Evolutionary conservation across 2,329 filamentous ascomycete genomes (phyloP).

Genomic region (Cytospora mali): DNA sequence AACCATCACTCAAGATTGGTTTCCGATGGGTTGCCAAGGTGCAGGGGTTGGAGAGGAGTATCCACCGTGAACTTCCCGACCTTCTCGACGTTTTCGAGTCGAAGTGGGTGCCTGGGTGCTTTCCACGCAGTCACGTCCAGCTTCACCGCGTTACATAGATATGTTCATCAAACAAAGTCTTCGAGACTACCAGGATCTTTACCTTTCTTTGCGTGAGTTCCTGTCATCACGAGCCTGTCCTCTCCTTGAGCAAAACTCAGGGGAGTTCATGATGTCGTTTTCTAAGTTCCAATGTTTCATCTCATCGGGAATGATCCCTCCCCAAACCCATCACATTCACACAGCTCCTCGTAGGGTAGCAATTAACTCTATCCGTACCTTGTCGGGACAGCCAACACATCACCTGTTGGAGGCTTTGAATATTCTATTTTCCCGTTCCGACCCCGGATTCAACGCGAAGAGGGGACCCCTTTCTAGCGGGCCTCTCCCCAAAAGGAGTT

Average conservation of each 20-base stretch:
- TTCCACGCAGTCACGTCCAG: not conserved
- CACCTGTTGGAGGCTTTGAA: too few relatives aligned
- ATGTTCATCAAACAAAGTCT: not conserved
- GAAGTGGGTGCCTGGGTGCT: not conserved
- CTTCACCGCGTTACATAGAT: not conserved
- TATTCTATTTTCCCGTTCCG: not conserved
- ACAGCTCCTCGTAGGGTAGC: not conserved
- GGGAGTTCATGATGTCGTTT: not conserved
- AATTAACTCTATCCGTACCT: not conserved
- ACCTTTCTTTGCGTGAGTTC: not conserved
- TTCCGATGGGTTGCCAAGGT: slow-evolving; percentile 7
- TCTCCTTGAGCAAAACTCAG: not conserved
- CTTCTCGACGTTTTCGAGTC: not conserved
- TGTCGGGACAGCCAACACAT: not conserved
- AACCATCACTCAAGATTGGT: slow-evolving; percentile 12
- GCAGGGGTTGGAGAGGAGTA: not conserved
- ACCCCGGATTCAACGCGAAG: not conserved
- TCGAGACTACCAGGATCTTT: not conserved
- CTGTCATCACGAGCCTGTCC: not conserved
- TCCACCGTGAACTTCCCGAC: not conserved
- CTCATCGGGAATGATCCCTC: not conserved
- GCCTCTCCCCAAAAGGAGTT: not conserved
- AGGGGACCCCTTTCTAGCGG: not conserved
- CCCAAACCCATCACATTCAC: not conserved
- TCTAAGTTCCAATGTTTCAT: not conserved